Percentiles rank a stretch among this genome's conserved stretches.
phyloP scores from a whole-genome alignment of 2,329 filamentous ascomycete species.

The Leptosphaerulina australis region DNA sequence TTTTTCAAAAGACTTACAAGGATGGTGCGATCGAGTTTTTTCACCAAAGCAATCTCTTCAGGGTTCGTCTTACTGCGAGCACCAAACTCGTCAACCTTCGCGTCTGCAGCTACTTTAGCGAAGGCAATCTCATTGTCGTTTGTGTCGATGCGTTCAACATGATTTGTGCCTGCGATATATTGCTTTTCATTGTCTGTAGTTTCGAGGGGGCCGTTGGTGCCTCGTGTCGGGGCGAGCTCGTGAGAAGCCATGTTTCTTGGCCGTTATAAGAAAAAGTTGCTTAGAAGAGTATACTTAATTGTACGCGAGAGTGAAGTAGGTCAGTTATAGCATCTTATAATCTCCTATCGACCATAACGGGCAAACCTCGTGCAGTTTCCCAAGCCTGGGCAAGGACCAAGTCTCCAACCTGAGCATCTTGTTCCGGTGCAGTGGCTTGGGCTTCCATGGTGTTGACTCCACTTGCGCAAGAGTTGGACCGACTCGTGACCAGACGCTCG shows the following conservation, averaged over 20 bases:
- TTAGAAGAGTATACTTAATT: neutral
- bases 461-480: neutral
- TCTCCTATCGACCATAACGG: neutral
- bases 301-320: neutral
- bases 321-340: constrained; percentile 3
- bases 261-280: neutral
- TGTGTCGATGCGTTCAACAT: constrained; percentile 14
- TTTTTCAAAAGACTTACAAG: constrained; percentile 24
- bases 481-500: constrained; percentile 1
- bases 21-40: constrained; percentile 41
- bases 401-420: constrained; percentile 11
- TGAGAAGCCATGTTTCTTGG: neutral
- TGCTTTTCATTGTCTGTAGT: constrained; percentile 1
- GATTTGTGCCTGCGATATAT: neutral
- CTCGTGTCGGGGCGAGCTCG: neutral
- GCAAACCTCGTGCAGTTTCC: neutral
- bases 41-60: constrained; percentile 41
- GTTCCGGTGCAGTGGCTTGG: constrained; percentile 9
- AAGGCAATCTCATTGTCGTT: constrained; percentile 8
- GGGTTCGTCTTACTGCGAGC: constrained; percentile 42
- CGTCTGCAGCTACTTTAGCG: constrained; percentile 22
- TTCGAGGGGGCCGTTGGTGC: neutral
- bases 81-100: constrained; percentile 37
- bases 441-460: constrained; percentile 9
- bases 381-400: constrained; percentile 8